Evolutionary conservation across 2,329 filamentous ascomycete genomes (phyloP).

Genomic region (Didymella pomorum): DNA sequence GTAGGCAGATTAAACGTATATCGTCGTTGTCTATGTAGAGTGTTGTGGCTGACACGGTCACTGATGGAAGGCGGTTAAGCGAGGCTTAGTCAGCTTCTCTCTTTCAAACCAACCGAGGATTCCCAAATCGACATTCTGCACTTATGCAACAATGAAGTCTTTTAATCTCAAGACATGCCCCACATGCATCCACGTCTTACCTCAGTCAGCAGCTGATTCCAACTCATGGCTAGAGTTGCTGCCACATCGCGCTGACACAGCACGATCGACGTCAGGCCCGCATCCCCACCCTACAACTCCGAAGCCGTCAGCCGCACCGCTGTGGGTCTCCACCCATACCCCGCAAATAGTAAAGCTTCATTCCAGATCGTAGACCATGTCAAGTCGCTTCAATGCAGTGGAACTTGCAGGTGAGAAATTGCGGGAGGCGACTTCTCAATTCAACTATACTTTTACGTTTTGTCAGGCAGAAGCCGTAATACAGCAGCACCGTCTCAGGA

Average conservation of each 20-base stretch:
- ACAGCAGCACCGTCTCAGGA: not conserved
- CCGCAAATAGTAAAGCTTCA: constrained; percentile 6
- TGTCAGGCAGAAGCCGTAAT: not conserved
- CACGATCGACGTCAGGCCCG: constrained; percentile 7
- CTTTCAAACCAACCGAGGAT: not conserved
- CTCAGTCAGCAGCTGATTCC: not conserved
- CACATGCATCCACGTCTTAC: not conserved
- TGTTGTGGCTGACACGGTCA: not conserved
- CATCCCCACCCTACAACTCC: constrained; percentile 13
- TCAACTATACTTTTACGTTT: not conserved
- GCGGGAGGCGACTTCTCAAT: not conserved
- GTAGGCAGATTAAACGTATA: not conserved
- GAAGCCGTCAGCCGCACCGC: not conserved
- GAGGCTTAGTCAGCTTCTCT: not conserved
- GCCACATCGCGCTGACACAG: not conserved
- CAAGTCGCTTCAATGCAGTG: not conserved
- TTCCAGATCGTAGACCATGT: not conserved
- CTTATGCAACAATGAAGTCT: not conserved
- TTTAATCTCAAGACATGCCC: not conserved
- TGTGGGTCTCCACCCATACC: constrained; percentile 9
- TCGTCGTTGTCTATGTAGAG: not conserved
- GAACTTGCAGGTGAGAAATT: not conserved
- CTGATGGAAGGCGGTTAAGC: not conserved
- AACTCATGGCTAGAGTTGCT: not conserved
- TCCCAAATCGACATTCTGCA: not conserved